Conservation (phyloP, 495 filamentous ascomycete genomes). For the Aspergillus sclerotioniger region DNA sequence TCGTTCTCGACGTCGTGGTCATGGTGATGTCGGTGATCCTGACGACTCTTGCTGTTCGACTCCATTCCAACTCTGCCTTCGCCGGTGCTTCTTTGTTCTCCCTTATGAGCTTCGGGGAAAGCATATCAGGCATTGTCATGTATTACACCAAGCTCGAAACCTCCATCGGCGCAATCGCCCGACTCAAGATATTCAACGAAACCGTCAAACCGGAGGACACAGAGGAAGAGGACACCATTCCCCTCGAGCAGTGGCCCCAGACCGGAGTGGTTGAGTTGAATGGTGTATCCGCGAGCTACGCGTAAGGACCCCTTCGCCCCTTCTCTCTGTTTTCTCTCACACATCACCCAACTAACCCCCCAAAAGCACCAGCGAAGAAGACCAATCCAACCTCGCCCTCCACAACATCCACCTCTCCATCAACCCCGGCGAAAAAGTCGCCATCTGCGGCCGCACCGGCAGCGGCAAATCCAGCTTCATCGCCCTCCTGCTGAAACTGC, state of each 20-base stretch:
- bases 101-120: constrained; percentile 36
- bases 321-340: neutral
- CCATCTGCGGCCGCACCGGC: constrained; percentile 33
- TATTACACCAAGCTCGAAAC: constrained; percentile 49
- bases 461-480: constrained; percentile 43
- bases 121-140: constrained; percentile 30
- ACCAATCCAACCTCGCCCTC: constrained; percentile 15
- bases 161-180: constrained; percentile 44
- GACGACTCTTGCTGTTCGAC: constrained; percentile 22
- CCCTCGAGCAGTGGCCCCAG: constrained; percentile 18
- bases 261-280: constrained; percentile 26
- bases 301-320: constrained; percentile 6
- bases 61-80: constrained; percentile 29
- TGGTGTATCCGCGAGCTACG: constrained; percentile 34
- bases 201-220: constrained; percentile 27
- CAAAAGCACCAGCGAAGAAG: neutral
- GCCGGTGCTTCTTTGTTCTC: constrained; percentile 3
- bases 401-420: constrained; percentile 29
- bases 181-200: constrained; percentile 35
- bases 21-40: neutral
- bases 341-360: neutral
- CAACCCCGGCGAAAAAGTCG: constrained; percentile 32
- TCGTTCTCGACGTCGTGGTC: constrained; percentile 38
- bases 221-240: constrained; percentile 15
- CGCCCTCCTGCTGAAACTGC: constrained; percentile 31